These are phyloP conservation scores for Piloderma croceum DNA, from an alignment of 768 basidiomycete genomes.

Conservation along the genomic window DNA sequence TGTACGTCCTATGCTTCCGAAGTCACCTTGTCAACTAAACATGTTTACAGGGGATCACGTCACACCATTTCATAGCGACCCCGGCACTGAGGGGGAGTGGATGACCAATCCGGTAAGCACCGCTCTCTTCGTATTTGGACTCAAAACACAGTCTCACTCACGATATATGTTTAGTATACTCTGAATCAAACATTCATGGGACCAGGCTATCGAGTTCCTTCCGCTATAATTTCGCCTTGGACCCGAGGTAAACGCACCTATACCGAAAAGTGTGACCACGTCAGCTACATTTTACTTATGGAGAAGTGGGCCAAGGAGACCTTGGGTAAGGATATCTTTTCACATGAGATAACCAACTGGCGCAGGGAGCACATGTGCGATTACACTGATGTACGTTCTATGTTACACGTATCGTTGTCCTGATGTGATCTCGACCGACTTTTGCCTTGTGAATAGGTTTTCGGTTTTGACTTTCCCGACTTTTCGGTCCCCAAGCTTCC, in stretches of 20 bases:
- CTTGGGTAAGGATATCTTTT: not conserved
- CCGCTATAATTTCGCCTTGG: constrained; percentile 5
- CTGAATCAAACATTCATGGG: constrained; percentile 1
- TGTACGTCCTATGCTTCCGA: constrained; percentile 3
- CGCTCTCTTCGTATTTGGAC: not conserved
- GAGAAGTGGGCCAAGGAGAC: constrained; percentile 5
- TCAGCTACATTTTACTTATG: constrained; percentile 3
- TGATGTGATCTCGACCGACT: no score
- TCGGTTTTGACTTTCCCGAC: constrained; percentile 1
- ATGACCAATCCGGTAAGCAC: constrained; percentile 2
- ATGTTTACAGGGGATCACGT: not conserved
- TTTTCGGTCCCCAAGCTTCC: constrained; percentile 1
- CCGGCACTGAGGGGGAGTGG: constrained; percentile 2
- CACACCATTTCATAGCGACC: not conserved
- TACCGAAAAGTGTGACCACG: constrained; percentile 5
- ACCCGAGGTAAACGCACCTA: constrained; percentile 5
- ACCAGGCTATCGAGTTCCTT: constrained; percentile 5
- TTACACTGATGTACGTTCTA: constrained; percentile 1
- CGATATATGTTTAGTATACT: constrained; percentile 4
- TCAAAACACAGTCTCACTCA: not conserved
- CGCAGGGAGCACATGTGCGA: constrained; percentile 8
- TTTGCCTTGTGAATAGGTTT: not conserved
- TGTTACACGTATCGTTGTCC: not conserved
- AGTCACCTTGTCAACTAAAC: not conserved
- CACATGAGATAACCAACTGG: constrained; percentile 5